These are phyloP conservation scores for Arachnomyces sp. DNA, from an alignment of 2,329 filamentous ascomycete species.

Conservation along the genomic window DNA sequence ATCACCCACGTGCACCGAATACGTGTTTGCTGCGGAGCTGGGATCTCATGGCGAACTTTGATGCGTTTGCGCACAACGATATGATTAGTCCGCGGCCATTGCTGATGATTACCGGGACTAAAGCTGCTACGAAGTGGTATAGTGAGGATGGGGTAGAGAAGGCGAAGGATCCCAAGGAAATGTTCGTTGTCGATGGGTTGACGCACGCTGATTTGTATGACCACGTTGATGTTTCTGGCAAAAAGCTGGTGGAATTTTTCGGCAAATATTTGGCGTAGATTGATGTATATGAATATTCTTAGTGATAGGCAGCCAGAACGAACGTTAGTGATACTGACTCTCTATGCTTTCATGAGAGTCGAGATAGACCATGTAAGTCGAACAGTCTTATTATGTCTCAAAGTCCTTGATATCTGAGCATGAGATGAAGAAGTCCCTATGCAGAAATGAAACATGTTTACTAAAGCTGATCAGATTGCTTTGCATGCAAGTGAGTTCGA, in stretches of 20 bases:
- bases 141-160: slow-evolving; percentile 4
- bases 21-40: slow-evolving; percentile 14
- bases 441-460: too few species aligned
- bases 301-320: too few species aligned
- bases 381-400: too few species aligned
- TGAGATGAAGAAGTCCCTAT: too few species aligned
- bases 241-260: slow-evolving; percentile 14
- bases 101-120: slow-evolving; percentile 10
- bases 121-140: slow-evolving; percentile 3
- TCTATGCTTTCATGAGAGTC: too few species aligned
- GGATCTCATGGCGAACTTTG: slow-evolving; percentile 19
- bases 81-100: slow-evolving; percentile 17
- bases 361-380: too few species aligned
- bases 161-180: slow-evolving; percentile 24
- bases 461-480: too few species aligned
- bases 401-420: too few species aligned
- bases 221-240: slow-evolving; percentile 17
- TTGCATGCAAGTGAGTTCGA: too few species aligned
- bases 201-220: slow-evolving; percentile 27
- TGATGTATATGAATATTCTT: too few species aligned
- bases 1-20: slow-evolving; percentile 15
- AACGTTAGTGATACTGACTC: too few species aligned
- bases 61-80: slow-evolving; percentile 18
- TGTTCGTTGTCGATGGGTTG: slow-evolving; percentile 19
- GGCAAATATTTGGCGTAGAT: not conserved